Base-by-base conservation (phyloP, 257 asterid genomes). In the Prunella vulgaris region DNA sequence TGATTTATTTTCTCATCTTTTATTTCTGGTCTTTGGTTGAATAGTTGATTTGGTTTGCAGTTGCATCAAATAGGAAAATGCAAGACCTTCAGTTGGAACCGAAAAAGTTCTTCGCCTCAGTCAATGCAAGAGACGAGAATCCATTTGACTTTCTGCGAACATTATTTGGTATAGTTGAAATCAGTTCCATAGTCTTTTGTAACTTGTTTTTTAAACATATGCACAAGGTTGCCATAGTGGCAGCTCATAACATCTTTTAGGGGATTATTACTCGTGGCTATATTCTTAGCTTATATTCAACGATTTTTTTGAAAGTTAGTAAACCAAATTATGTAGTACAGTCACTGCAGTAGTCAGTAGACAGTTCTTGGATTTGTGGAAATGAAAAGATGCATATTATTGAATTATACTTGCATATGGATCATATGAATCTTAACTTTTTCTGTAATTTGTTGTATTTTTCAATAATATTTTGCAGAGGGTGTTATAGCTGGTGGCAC, bases 401-500 rank as follows among this genome's bases (percentile, higher is more conserved):
- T 35, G 25, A 13, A 51, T 59, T 35, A 48, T 70, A 74, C 37
- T 70, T 77, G 70, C 68, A 67, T 53, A 20, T n/a, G 60, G 22
- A 32, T 52, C 52, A n/a, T 60, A 30, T 28, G 75, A 54, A 35
- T 73, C 59, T 68, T 27, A 1, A 2, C 52, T 0, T 48, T 64
- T 38, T 61, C 35, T 44, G 44, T 37, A 21, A 51, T 58, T 71
- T 20, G 10, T 22, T 46, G 40, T 60, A 53, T 25, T 68, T 60
- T 66, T 21, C 30, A 46, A 7, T 58, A 14, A 32, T 44, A 60
- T 74, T 67, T 38, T 82, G 84, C 95, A 93, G 98, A 93, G 87
- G 98, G 98, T 76, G 79, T 84, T 52, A 83, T 90, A 87, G 96
- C 98, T 46, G 98, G 98, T 71, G 98, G 93, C 44, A 78, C 90